phyloP scores from a whole-genome alignment of 2,329 filamentous ascomycete genomes.

The Cercospora citrullina region DNA sequence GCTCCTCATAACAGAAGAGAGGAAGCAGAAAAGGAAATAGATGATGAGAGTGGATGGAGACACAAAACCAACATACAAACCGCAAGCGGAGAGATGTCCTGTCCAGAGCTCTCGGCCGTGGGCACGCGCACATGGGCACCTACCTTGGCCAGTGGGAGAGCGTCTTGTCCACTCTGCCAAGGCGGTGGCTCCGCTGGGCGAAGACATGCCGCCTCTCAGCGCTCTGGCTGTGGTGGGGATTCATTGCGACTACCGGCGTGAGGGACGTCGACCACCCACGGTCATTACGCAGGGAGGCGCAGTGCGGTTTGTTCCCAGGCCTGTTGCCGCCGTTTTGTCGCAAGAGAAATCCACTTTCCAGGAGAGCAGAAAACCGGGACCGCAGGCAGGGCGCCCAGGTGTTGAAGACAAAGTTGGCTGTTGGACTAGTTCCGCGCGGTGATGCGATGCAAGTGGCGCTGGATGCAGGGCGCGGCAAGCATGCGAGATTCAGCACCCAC shows the following conservation, averaged over 20 bases:
- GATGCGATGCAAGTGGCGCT: neutral
- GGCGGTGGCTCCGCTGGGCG: conserved; percentile 6
- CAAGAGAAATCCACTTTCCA: neutral
- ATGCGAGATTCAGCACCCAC: conserved; percentile 1
- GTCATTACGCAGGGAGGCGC: neutral
- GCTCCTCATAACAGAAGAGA: neutral
- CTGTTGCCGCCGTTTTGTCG: neutral
- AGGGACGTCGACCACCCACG: neutral
- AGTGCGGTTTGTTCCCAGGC: neutral
- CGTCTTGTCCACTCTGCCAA: conserved; percentile 1
- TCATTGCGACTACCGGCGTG: neutral
- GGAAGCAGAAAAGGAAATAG: neutral
- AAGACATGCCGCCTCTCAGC: conserved; percentile 3
- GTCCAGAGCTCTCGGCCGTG: neutral
- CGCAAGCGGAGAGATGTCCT: neutral
- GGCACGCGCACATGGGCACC: neutral
- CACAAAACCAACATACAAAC: neutral
- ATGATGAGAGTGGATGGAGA: neutral
- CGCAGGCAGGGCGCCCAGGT: neutral
- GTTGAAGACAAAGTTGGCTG: neutral
- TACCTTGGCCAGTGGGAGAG: neutral
- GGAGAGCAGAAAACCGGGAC: neutral
- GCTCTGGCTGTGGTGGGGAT: neutral
- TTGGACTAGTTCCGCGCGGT: neutral
- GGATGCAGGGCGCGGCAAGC: neutral